These are phyloP conservation scores for Sphaceloma murrayae DNA, from an alignment of 2,329 filamentous ascomycete species.

Conservation along the genomic window DNA sequence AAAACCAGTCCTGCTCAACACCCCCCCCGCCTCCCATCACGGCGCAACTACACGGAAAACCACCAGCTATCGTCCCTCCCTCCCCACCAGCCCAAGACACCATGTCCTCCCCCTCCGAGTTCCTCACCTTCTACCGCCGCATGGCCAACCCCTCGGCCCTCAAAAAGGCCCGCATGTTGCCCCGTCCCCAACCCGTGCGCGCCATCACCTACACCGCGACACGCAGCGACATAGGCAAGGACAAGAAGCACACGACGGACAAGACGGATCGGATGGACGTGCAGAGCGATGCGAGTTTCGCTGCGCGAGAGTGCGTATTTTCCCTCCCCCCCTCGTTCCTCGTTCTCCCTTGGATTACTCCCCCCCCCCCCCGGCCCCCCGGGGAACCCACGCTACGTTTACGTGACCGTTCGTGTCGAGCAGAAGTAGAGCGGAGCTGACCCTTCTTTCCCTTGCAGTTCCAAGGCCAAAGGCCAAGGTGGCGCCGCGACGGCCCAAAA, in stretches of 20 bases:
- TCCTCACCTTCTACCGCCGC: constrained; percentile 33
- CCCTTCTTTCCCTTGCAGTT: too few relatives aligned
- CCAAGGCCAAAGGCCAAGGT: constrained; percentile 28
- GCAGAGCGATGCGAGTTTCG: constrained; percentile 26
- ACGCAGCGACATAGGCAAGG: constrained; percentile 18
- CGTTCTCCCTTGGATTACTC: too few relatives aligned
- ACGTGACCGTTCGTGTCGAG: too few relatives aligned
- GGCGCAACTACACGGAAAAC: not conserved
- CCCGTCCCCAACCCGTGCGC: constrained; percentile 13
- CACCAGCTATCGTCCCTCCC: constrained; percentile 3
- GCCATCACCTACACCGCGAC: constrained; percentile 17
- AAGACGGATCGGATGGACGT: constrained; percentile 31
- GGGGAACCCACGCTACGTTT: too few relatives aligned
- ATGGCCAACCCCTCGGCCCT: constrained; percentile 19
- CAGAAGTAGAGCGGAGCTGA: too few relatives aligned
- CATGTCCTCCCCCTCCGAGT: constrained; percentile 30
- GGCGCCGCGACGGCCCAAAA: constrained; percentile 33
- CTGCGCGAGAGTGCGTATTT: constrained; percentile 29
- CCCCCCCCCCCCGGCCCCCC: too few relatives aligned
- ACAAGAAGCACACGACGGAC: constrained; percentile 26
- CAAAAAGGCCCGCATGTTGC: constrained; percentile 15
- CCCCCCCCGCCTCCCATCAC: not conserved
- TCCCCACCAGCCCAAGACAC: constrained; percentile 1
- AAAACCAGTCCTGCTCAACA: not conserved
- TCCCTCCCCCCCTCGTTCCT: not conserved